Evolutionary conservation across 192 early-diverging fungal species (phyloP), one percentile per base, ranked within the genome.

Genomic region (Bifiguratus adelaidae): DNA sequence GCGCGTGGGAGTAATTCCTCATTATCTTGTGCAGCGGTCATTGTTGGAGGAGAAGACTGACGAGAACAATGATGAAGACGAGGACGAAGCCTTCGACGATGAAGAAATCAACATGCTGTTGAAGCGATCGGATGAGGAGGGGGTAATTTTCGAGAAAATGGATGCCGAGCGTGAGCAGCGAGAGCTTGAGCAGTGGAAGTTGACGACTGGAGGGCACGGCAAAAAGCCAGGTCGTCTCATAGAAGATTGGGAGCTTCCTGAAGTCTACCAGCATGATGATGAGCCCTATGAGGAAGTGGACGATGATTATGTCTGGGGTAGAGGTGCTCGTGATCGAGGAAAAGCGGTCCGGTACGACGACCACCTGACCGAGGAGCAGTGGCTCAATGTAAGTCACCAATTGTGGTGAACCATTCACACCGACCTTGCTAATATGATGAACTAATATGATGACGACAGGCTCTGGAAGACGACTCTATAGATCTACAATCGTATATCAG

Each of bases 81-180:
- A 85, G 18, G 80, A 82, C 20, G 76, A 76, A 21, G 71, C 83
- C 11, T 66, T 88, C 59, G 77, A 84, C 20, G 89, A 95, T 56
- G 85, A 88, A 22, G 90, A 99, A 41, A 57, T 99, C 29, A 97
- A 97, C 60, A 87, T 88, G 53, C 82, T 98, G 53, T 67, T 99
- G 19, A 83, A 89, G n/a, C 77, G 96, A 30, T 63, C 71, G 25
- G 88, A 93, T 12, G 75, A 83, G 7, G 96, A 99, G 53, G 52
- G 79, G 41, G 67, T 48, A 11, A 46, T 86, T 4, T 95, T 92
- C 59, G 68, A 67, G 25, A 27, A 70, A 29, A 78, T 97, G 52
- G 94, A 97, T 68, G 32, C 41, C 9, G 83, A 91, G 43, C 78
- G 90, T 12, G 36, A 55, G 19, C 70, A 57, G 35, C 35, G 60